Evolutionary conservation across 2,329 filamentous ascomycete genomes (phyloP).

Genomic region (Didymella keratinophila): DNA sequence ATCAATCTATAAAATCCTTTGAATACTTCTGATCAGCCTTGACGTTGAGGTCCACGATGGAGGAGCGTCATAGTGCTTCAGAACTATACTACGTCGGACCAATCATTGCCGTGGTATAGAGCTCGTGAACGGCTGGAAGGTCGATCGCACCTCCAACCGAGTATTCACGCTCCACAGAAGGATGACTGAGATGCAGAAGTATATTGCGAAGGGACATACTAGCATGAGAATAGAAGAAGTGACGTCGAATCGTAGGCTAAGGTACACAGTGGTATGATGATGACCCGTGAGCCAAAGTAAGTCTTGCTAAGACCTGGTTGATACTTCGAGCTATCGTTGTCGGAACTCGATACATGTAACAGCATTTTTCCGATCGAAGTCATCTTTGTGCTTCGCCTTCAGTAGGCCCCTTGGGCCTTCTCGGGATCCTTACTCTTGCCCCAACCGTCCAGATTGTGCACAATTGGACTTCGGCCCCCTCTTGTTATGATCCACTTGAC

Average conservation of each 20-base stretch:
- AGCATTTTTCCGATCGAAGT: no score
- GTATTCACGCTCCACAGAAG: background rate
- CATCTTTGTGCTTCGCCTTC: background rate
- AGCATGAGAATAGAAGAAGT: background rate
- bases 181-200: background rate
- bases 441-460: conserved; percentile 71
- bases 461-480: conserved; percentile 66
- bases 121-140: background rate
- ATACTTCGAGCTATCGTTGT: no score
- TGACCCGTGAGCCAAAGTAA: background rate
- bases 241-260: conserved; percentile 2
- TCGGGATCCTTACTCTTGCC: conserved; percentile 47
- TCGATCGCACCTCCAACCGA: background rate
- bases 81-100: background rate
- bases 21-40: background rate
- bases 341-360: no score
- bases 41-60: background rate
- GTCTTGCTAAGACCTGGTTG: background rate
- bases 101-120: background rate
- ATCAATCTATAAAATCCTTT: background rate
- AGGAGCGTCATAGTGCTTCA: background rate
- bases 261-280: background rate
- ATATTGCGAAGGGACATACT: no score
- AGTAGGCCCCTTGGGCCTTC: conserved; percentile 8
- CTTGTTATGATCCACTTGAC: conserved; percentile 72